A percentile compares a stretch with the other conserved stretches of the same genome.
Conservation (phyloP, 768 basidiomycete genomes). For the Omphalotus guepiniiformis region DNA sequence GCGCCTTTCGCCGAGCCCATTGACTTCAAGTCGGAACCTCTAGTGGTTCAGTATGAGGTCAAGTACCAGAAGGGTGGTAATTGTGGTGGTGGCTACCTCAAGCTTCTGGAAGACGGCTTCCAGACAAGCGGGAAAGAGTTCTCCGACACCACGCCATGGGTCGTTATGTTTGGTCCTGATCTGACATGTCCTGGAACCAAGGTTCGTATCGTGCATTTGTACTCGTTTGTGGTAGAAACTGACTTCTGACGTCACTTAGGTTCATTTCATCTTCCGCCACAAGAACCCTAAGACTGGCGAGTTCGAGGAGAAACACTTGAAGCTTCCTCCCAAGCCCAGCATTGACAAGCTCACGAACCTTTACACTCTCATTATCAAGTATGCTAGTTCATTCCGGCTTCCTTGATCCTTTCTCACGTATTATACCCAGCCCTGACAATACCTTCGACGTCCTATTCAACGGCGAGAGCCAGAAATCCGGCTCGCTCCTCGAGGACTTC, state of each 20-base stretch:
- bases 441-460: constrained; percentile 92
- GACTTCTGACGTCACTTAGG: constrained; percentile 34
- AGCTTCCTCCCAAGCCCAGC: constrained; percentile 70
- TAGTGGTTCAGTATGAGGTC: constrained; percentile 98
- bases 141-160: constrained; percentile 90
- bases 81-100: constrained; percentile 98
- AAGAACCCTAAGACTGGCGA: constrained; percentile 90
- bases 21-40: constrained; percentile 77
- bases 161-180: constrained; percentile 98
- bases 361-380: constrained; percentile 93
- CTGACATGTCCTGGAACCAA: constrained; percentile 89
- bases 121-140: constrained; percentile 92
- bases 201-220: constrained; percentile 36
- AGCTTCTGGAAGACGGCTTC: constrained; percentile 92
- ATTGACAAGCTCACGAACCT: constrained; percentile 91
- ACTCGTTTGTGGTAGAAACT: not conserved
- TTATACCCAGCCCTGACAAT: constrained; percentile 71
- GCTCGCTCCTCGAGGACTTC: constrained; percentile 90
- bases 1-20: constrained; percentile 78
- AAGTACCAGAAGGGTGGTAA: constrained; percentile 99
- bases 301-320: constrained; percentile 96
- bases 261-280: constrained; percentile 99
- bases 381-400: constrained; percentile 26
- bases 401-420: constrained; percentile 1
- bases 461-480: constrained; percentile 73